Evolutionary conservation across 805 yeast genomes (phyloP), one percentile per base, ranked within the genome.

Genomic region (Metschnikowia similis): DNA sequence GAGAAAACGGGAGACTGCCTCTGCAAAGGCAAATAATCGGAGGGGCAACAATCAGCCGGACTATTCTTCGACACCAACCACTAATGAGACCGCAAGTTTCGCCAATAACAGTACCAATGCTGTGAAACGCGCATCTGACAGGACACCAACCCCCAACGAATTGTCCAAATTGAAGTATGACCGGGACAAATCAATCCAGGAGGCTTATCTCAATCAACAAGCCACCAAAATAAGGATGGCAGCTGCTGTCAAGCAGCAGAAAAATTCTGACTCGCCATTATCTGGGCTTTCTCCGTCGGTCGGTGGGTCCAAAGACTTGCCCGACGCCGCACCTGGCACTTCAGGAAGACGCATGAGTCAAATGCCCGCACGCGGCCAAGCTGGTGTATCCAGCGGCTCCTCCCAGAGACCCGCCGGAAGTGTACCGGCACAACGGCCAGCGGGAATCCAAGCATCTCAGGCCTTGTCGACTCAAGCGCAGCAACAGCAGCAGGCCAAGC

Each of bases 151-250:
- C 0, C 97, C 98, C 0, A 82, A 85, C 10, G 96, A 91, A 60
- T 77, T 92, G 61, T 81, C 97, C 0, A 81, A 81, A 53, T 69
- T 94, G 70, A 92, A 92, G 66, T 82, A 74, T 56, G 97, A 92
- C 56, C 76, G 96, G 50, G 98, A 92, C 60, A 85, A 84, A 64
- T 85, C 94, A 0, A 77, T 87, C 16, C 89, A 90, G 55, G 95
- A 89, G 56, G 87, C 84, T 2, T 82, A 81, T 65, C 67, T 81
- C 48, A 71, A 70, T 51, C 75, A 76, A 64, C 72, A 74, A 60
- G 71, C 74, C 6, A 68, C 77, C 2, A 60, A 76, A 43, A 60
- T 68, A 10, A 61, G 74, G 51, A 71, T 72, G 76, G 63, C 67
- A 65, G 71, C 72, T 16, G 74, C 77, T 3, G 73, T 70, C 10